Conservation (phyloP, 495 filamentous ascomycete species). For the Wilcoxina mikolae region DNA sequence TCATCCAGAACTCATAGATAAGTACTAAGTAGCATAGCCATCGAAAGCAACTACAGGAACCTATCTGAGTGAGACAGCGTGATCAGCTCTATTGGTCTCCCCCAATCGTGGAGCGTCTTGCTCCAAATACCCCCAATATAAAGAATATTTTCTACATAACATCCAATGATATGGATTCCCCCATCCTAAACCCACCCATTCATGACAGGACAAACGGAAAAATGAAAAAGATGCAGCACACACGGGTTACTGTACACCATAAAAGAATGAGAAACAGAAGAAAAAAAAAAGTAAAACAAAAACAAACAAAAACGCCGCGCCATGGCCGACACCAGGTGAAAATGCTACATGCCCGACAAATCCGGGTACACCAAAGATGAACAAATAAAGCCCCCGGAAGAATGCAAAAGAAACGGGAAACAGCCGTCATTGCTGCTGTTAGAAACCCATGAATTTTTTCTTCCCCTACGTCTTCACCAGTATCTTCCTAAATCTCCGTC, state of each 20-base stretch:
- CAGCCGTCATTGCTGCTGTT: background rate
- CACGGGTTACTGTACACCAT: background rate
- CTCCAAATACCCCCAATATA: no score
- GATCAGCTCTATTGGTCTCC: no score
- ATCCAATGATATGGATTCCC: slow-evolving; percentile 15
- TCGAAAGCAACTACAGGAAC: no score
- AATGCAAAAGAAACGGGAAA: background rate
- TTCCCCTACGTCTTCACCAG: slow-evolving; percentile 22
- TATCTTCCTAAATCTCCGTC: slow-evolving; percentile 25
- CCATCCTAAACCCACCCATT: slow-evolving; percentile 5
- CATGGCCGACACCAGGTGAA: slow-evolving; percentile 2
- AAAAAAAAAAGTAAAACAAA: slow-evolving; percentile 13
- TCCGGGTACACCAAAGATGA: background rate
- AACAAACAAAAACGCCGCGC: slow-evolving; percentile 13
- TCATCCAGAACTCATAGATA: no score
- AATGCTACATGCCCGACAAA: no score
- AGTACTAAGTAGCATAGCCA: no score
- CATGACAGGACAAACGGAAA: background rate
- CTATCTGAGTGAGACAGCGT: no score
- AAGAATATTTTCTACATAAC: slow-evolving; percentile 2
- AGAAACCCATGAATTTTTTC: background rate
- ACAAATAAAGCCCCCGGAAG: background rate
- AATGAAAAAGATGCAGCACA: background rate
- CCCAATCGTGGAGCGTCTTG: no score
- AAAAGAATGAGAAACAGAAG: slow-evolving; percentile 10